Percentiles rank a stretch among this genome's conserved stretches.
These are phyloP conservation scores for Fusarium longipes DNA, from an alignment of 2,329 filamentous ascomycete species.

Conservation along the genomic window DNA sequence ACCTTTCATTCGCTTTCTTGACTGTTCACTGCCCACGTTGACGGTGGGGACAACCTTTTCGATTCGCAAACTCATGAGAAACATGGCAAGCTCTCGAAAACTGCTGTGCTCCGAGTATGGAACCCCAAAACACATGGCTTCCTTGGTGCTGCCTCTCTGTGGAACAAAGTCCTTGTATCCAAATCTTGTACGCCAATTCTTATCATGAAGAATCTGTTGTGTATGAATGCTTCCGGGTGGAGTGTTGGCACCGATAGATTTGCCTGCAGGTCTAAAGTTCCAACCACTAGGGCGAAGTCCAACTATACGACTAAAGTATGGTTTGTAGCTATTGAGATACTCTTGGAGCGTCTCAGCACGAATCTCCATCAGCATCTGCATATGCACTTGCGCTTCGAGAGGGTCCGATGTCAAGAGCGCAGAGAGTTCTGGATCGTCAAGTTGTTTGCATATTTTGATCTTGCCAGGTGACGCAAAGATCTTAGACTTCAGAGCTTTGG, in stretches of 20 bases:
- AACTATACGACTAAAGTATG: conserved; percentile 85
- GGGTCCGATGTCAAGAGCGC: conserved; percentile 83
- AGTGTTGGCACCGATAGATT: conserved; percentile 65
- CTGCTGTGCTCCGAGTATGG: conserved; percentile 97
- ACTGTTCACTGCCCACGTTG: conserved; percentile 74
- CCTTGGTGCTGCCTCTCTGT: conserved; percentile 83
- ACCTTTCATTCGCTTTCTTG: conserved; percentile 69
- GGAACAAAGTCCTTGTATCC: conserved; percentile 77
- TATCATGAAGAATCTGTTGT: conserved; percentile 63
- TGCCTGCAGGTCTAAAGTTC: conserved; percentile 81
- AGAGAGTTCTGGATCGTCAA: conserved; percentile 86
- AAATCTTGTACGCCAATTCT: conserved; percentile 82
- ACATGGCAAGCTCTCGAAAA: conserved; percentile 93
- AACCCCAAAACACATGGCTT: conserved; percentile 90
- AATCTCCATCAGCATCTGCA: conserved; percentile 96
- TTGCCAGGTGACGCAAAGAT: conserved; percentile 90
- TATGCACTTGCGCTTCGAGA: conserved; percentile 90
- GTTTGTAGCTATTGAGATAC: conserved; percentile 83
- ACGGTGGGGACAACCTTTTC: conserved; percentile 94
- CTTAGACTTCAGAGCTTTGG: conserved; percentile 83
- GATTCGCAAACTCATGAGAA: conserved; percentile 87
- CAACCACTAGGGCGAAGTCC: conserved; percentile 94
- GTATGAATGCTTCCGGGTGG: conserved; percentile 63
- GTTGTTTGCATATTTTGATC: conserved; percentile 82
- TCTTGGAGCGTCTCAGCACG: conserved; percentile 90